Evolutionary conservation across 2,329 filamentous ascomycete genomes (phyloP).

Genomic region (Hymenoscyphus linearis): DNA sequence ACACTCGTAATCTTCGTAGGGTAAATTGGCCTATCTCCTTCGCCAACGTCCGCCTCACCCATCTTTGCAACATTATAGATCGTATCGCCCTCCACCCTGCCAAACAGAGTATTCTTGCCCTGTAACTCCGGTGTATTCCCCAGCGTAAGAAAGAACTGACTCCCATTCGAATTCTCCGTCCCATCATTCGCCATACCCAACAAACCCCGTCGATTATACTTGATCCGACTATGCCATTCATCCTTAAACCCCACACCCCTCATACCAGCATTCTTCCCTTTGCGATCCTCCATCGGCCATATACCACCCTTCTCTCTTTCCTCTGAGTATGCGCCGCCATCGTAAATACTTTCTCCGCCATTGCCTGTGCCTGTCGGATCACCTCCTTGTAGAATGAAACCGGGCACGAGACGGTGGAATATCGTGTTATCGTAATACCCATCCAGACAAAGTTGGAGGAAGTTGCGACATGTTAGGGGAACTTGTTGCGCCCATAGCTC

Average conservation of each 20-base stretch:
- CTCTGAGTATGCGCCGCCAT: constrained; percentile 65
- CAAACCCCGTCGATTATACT: constrained; percentile 85
- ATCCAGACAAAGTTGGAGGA: constrained; percentile 89
- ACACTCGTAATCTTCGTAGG: constrained; percentile 70
- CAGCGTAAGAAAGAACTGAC: constrained; percentile 95
- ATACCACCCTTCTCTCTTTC: constrained; percentile 33
- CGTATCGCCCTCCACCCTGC: constrained; percentile 84
- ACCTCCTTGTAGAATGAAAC: constrained; percentile 90
- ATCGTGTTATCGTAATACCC: constrained; percentile 92
- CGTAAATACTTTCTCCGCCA: constrained; percentile 88
- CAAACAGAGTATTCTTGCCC: constrained; percentile 90
- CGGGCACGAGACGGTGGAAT: constrained; percentile 88
- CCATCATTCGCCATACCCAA: constrained; percentile 96
- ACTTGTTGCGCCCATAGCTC: constrained; percentile 95
- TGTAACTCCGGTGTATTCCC: constrained; percentile 80
- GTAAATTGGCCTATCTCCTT: constrained; percentile 80
- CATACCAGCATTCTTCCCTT: constrained; percentile 54
- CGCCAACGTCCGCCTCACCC: constrained; percentile 78
- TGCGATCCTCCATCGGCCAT: constrained; percentile 57
- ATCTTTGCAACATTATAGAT: constrained; percentile 96
- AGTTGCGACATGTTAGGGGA: constrained; percentile 87
- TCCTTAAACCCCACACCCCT: constrained; percentile 64
- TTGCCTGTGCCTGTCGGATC: constrained; percentile 90
- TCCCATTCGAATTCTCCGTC: constrained; percentile 77
- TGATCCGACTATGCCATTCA: constrained; percentile 86